Base-by-base conservation (phyloP, 1,284 basidiomycete genomes). In the Heliocybe sulcata region DNA sequence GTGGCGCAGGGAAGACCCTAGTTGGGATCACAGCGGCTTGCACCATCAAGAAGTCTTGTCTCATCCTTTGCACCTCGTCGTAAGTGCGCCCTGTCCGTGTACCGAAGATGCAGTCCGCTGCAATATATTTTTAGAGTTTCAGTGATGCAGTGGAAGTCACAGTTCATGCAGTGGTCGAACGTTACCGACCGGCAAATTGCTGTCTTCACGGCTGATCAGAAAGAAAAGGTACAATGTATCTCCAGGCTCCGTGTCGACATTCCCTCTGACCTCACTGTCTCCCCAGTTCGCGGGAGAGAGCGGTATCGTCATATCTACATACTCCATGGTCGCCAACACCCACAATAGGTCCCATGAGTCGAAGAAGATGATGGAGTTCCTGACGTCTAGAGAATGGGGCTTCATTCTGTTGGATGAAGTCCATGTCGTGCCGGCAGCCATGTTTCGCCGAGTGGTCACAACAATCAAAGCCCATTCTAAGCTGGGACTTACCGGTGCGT, bases 11-110 rank as follows among this genome's bases (percentile, higher is more conserved):
- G 50, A 99, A 99, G 76, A 99, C 97, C 10, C 81, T 99, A 2
- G 97, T 99, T 4, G 97, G 97, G 16, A 98, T 99, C 65, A 99
- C 97, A 0, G 97, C 97, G 2, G 97, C 97, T 11, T 98, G 95
- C 66, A 99, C 97, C 19, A 97, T 99, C 75, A 98, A 98, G 75
- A 99, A 99, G 76, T 97, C 94, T 29, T 96, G 94, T 65, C 80
- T 99, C n/a, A 94, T 99, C 26, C 77, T 99, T 49, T 98, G 96
- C 72, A 98, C 95, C 23, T 97, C 94, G 49, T 93, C 92, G 92
- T 94, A 68, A 74, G 90, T 75, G 27, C 42, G 48, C 52, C 56
- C 48, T 27, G 14, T 55, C 54, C 56, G 53, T 59, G 58, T 58
- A 52, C 16, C 51, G 29, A 35, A 25, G 33, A 14, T 31, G 54